Evolutionary conservation across 2,329 filamentous ascomycete species (phyloP).

Genomic region (Cladorrhinum sp.): DNA sequence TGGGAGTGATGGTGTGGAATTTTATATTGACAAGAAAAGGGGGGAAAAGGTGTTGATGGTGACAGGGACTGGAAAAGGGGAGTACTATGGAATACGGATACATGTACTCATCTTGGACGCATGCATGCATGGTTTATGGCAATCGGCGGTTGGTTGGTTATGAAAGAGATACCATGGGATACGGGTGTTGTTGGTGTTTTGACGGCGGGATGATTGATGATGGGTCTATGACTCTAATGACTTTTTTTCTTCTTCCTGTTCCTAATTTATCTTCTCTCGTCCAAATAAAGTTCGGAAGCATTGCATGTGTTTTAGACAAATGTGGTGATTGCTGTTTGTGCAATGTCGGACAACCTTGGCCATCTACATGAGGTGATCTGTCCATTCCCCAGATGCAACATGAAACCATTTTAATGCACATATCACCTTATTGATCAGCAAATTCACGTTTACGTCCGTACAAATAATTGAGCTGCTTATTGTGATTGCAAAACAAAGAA

Average conservation of each 20-base stretch:
- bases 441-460: too few relatives aligned
- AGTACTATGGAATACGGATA: background rate
- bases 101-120: too few relatives aligned
- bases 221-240: constrained; percentile 23
- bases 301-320: too few relatives aligned
- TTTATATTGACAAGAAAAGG: background rate
- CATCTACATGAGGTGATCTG: background rate
- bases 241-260: constrained; percentile 12
- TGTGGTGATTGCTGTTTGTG: background rate
- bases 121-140: too few relatives aligned
- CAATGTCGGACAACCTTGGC: background rate
- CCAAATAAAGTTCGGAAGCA: too few relatives aligned
- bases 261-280: constrained; percentile 9
- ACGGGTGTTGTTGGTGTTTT: background rate
- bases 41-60: too few relatives aligned
- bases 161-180: constrained; percentile 13
- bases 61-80: background rate
- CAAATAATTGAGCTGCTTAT: too few relatives aligned
- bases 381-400: too few relatives aligned
- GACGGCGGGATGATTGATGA: constrained; percentile 11
- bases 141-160: background rate
- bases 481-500: too few relatives aligned
- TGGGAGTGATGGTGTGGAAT: background rate
- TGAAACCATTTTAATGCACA: too few relatives aligned
- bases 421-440: too few relatives aligned